Base-by-base conservation (phyloP, 2,329 filamentous ascomycete species). In the Trichoderma arundinaceum region DNA sequence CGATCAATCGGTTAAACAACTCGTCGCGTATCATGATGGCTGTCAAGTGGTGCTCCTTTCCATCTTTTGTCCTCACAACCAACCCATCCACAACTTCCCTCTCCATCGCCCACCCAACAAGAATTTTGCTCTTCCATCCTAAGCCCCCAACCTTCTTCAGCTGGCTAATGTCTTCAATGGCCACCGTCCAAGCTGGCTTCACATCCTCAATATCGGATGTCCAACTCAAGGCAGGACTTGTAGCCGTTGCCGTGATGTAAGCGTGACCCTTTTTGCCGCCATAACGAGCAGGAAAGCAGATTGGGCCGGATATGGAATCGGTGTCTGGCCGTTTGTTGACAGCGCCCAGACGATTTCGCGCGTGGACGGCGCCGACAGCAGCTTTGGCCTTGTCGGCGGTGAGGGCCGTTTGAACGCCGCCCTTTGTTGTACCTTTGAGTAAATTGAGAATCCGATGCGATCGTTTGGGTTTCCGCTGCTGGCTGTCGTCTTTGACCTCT, bases 121-220 rank as follows among this genome's bases (percentile, higher is more conserved):
- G 84, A 57, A 95, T 78, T 79, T 92, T 94, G 1, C 88, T 88
- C 78, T 95, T 96, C 92, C 92, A 96, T 0, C 92, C 91, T 41
- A 94, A 81, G 0, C 92, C 92, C 4, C 92, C 92, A 1, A 94
- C 80, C 78, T 96, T 96, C 75, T 88, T 90, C 61, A 96, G 73
- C 75, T 94, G 91, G 1, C 68, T 79, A 52, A 96, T 89, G 15
- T 94, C 90, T 0, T 83, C 83, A 3, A 95, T 84, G 0, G 90
- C 83, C 0, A 95, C 81, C 6, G 84, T 88, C 86, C 91, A 96
- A 0, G 86, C 76, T 0, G 90, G 87, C 28, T 88, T 84, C 4
- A 87, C 69, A 19, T 83, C 79, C 12, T 83, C 80, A 62, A 78
- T 72, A 17, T 87, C 85, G 1, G 89, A 80, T 56, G 85, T 86